Evolutionary conservation across 2,329 filamentous ascomycete species (phyloP), one percentile per base, ranked within the genome.

Genomic region (Nemania sp.): DNA sequence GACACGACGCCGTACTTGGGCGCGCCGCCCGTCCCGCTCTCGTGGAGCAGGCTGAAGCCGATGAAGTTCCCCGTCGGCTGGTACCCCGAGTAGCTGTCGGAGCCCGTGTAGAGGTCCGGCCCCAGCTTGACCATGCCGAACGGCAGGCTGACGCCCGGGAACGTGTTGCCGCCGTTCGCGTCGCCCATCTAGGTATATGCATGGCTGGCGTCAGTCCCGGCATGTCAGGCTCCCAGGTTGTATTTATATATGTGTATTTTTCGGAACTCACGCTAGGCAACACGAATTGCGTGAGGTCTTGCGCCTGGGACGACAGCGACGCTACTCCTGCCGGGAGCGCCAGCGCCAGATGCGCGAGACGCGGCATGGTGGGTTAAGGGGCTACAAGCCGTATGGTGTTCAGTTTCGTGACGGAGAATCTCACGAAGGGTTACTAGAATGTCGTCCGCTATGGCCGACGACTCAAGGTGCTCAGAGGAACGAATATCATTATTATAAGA

Each of bases 1-100:
- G 83, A 78, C 34, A 87, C 82, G 1, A 88, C 85, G 4, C 88
- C 88, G 62, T 90, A 90, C 71, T 90, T 90, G 1, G 88, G 86
- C 1, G 85, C 86, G 1, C 88, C 88, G 7, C 88, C 88, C 0
- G 87, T 90, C 2, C 87, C 87, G 62, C 82, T 84, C 69, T 88
- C 86, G 65, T 89, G 87, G 68, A 88, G 83, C 81, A 88, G 79
- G 59, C 81, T 84, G 72, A 87, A 87, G 17, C 83, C 85, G 2
- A 80, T 83, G 64, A 87, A 82, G 34, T 81, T 79, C 2, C 84
- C 84, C 29, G 72, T 73, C 0, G 78, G 68, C 48, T 78, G 75
- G 61, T 83, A 85, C 15, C 83, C 83, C 2, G 81, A 84, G 65
- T 85, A 85, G 20, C 78, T 77, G 64, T 84, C 82, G 10, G 73